Percentiles rank a stretch among this genome's conserved stretches.
Conservation (phyloP, 2,329 filamentous ascomycete species). For the Onygenales sp. region DNA sequence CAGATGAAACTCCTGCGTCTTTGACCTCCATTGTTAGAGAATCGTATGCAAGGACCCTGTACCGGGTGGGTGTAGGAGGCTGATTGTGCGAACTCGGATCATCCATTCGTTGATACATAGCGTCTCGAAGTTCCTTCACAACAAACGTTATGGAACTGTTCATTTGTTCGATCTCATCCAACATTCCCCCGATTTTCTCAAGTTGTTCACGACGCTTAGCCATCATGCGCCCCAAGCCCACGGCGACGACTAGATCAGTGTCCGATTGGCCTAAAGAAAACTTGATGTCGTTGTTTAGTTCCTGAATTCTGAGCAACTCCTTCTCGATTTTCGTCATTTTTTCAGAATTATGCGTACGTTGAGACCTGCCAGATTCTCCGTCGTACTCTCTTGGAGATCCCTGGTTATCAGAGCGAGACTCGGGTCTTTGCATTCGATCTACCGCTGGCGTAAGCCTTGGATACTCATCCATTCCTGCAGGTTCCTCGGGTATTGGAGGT, state of each 20-base stretch:
- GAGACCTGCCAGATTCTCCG: too few species aligned
- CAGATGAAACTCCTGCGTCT: conserved; percentile 23
- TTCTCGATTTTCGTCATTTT: too few species aligned
- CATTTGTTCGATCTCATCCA: neutral
- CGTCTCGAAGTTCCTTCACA: neutral
- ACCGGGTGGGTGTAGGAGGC: neutral
- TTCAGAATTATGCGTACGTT: too few species aligned
- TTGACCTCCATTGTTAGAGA: conserved; percentile 20
- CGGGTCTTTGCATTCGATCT: too few species aligned
- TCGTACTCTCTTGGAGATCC: too few species aligned
- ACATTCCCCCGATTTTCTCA: conserved; percentile 9
- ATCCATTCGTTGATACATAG: neutral
- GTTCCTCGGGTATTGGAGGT: too few species aligned
- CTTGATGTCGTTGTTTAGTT: too few species aligned
- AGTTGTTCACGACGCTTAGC: conserved; percentile 9
- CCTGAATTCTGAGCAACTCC: too few species aligned
- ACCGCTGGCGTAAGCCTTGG: too few species aligned
- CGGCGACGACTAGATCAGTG: neutral
- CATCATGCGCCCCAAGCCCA: neutral
- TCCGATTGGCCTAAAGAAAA: too few species aligned
- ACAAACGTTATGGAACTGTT: neutral
- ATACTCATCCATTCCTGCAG: too few species aligned
- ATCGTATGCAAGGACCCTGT: conserved; percentile 32
- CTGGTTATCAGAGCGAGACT: too few species aligned
- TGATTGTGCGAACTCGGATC: neutral